These are phyloP conservation scores for Trichoderma koningiopsis DNA, from an alignment of 2,329 filamentous ascomycete genomes.

Conservation along the genomic window DNA sequence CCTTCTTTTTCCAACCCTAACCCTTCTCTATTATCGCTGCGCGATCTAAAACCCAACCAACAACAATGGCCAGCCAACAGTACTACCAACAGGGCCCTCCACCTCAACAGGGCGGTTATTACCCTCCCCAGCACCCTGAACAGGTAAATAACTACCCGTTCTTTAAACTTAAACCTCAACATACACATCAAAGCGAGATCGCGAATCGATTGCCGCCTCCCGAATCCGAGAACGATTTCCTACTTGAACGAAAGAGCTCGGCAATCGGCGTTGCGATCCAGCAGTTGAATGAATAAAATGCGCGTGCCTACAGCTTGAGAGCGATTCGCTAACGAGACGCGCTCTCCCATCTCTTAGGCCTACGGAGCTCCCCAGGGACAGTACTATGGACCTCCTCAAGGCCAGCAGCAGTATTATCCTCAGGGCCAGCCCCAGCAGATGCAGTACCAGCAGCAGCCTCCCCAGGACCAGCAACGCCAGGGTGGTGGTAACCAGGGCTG, in stretches of 20 bases:
- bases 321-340: constrained; percentile 4
- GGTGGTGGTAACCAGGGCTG: constrained; percentile 46
- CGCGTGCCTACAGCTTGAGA: neutral
- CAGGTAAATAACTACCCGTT: constrained; percentile 38
- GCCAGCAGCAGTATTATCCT: no score
- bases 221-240: neutral
- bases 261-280: constrained; percentile 7
- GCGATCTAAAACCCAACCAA: neutral
- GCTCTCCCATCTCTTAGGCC: constrained; percentile 29
- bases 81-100: constrained; percentile 38
- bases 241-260: neutral
- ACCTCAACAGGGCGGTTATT: no score
- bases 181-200: neutral
- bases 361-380: constrained; percentile 39
- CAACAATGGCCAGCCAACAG: constrained; percentile 45
- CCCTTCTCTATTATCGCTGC: neutral
- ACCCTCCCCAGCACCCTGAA: constrained; percentile 40
- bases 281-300: neutral
- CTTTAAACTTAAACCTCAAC: neutral
- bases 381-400: constrained; percentile 41
- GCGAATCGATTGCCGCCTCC: neutral
- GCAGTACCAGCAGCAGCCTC: constrained; percentile 47
- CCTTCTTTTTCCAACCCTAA: neutral
- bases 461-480: constrained; percentile 35
- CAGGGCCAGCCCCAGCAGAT: constrained; percentile 31